phyloP scores from a whole-genome alignment of 768 basidiomycete genomes.

The Rubroboletus satanas region DNA sequence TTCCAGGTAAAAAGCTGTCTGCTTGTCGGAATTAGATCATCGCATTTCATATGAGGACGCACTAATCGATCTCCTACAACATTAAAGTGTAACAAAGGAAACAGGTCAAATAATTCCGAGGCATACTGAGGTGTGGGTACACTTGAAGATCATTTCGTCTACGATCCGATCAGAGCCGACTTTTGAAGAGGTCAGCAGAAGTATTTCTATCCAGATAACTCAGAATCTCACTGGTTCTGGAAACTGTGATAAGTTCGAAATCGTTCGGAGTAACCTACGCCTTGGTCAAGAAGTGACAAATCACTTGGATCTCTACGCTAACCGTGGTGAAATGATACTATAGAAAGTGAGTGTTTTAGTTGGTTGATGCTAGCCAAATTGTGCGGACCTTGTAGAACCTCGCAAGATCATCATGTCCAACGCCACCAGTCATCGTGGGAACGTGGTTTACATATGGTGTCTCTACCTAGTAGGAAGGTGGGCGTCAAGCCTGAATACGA shows the following conservation, averaged over 20 bases:
- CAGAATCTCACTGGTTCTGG: slow-evolving; percentile 35
- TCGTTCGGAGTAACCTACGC: slow-evolving; percentile 39
- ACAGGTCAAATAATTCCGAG: not conserved
- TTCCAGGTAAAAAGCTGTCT: slow-evolving; percentile 30
- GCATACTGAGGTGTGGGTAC: slow-evolving; percentile 36
- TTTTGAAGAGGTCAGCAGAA: slow-evolving; percentile 3
- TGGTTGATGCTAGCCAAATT: not conserved
- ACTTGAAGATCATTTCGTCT: slow-evolving; percentile 47
- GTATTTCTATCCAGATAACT: not conserved
- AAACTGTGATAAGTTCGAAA: slow-evolving; percentile 39
- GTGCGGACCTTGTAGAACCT: slow-evolving; percentile 43
- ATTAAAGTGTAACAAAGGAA: not conserved
- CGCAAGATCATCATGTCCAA: slow-evolving; percentile 39
- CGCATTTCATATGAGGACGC: slow-evolving; percentile 9
- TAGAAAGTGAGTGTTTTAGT: slow-evolving; percentile 1
- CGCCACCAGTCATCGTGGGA: slow-evolving; percentile 46
- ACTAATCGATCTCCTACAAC: slow-evolving; percentile 41
- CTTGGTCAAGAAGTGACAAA: not conserved
- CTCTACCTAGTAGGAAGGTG: slow-evolving; percentile 30
- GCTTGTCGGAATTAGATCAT: slow-evolving; percentile 2
- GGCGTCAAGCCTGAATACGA: not conserved
- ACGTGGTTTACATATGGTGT: slow-evolving; percentile 42
- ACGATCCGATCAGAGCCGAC: slow-evolving; percentile 44
- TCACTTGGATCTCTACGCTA: not conserved
- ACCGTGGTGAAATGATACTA: slow-evolving; percentile 40